Evolutionary conservation across 805 yeast species (phyloP).

Genomic region (Pichia deserticola): DNA sequence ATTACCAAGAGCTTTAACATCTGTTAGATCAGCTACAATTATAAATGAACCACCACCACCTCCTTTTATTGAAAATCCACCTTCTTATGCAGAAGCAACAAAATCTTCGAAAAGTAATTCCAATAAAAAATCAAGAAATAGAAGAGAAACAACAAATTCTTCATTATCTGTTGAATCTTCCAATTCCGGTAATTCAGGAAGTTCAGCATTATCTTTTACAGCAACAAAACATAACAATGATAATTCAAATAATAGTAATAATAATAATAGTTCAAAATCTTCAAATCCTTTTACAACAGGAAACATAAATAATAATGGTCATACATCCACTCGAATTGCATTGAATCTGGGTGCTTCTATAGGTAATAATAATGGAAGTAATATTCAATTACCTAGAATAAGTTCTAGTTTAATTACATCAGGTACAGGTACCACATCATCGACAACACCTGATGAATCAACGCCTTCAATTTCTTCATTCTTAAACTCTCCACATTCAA

Average conservation of each 20-base stretch:
- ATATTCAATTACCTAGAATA: neutral
- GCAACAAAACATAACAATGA: neutral
- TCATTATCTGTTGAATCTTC: conserved; percentile 15
- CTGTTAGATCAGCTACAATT: conserved; percentile 30
- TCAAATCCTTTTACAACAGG: neutral
- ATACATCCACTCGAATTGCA: conserved; percentile 4
- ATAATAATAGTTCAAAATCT: neutral
- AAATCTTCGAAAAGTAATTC: neutral
- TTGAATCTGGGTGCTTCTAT: conserved; percentile 2
- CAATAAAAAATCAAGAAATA: neutral
- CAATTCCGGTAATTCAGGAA: conserved; percentile 7
- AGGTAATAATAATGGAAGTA: neutral
- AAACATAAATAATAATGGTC: neutral
- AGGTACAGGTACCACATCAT: neutral
- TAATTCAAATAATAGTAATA: neutral
- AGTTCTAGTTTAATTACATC: neutral
- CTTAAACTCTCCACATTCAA: neutral
- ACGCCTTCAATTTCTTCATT: conserved; percentile 8
- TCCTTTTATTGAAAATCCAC: conserved; percentile 25
- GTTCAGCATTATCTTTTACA: neutral
- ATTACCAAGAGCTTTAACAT: neutral
- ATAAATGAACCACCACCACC: conserved; percentile 29
- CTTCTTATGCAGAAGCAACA: conserved; percentile 24
- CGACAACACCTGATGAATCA: neutral
- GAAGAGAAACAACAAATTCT: conserved; percentile 5